These are phyloP conservation scores for Candida sakaeoensis DNA, from an alignment of 805 yeast genomes.

Conservation along the genomic window DNA sequence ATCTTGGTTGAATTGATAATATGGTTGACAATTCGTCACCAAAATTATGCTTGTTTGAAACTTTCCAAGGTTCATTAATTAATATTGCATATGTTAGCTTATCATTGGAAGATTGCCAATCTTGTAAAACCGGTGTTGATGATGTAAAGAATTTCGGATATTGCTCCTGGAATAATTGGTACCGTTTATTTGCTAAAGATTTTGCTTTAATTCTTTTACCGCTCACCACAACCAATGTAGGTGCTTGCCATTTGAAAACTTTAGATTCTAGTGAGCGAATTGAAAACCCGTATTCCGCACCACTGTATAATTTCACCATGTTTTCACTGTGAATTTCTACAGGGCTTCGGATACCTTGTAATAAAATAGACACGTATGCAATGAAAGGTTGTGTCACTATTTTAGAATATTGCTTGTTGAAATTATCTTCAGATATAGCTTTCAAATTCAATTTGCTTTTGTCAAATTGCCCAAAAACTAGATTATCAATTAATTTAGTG, in stretches of 20 bases:
- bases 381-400: conserved; percentile 39
- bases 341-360: conserved; percentile 21
- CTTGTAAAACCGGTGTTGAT: conserved; percentile 17
- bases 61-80: conserved; percentile 71
- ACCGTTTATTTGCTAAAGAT: conserved; percentile 42
- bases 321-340: conserved; percentile 42
- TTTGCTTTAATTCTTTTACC: conserved; percentile 52
- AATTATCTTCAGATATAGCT: background rate
- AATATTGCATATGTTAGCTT: conserved; percentile 61
- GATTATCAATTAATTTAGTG: conserved; percentile 1
- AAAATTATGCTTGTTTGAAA: conserved; percentile 66
- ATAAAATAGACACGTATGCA: conserved; percentile 34
- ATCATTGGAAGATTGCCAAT: conserved; percentile 40
- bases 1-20: conserved; percentile 64
- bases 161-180: conserved; percentile 46
- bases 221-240: conserved; percentile 65
- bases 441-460: background rate
- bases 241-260: conserved; percentile 87
- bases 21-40: conserved; percentile 60
- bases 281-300: conserved; percentile 78
- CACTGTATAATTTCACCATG: conserved; percentile 62
- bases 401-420: conserved; percentile 23
- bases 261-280: conserved; percentile 82
- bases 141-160: conserved; percentile 38
- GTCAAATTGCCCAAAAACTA: conserved; percentile 1